Evolutionary conservation across 345 rosid genomes (phyloP).

Genomic region (Hypericum androsaemum): DNA sequence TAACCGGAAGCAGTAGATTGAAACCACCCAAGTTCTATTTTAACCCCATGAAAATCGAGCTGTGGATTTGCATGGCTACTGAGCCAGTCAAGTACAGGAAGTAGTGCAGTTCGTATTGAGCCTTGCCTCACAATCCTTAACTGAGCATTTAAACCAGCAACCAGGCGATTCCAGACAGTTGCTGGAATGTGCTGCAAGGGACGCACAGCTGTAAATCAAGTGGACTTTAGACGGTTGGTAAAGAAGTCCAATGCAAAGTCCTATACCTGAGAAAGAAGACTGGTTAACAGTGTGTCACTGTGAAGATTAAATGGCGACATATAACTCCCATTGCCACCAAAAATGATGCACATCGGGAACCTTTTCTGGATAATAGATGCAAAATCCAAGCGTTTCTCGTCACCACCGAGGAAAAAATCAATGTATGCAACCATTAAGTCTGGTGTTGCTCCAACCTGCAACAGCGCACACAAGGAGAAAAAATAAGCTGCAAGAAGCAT

Average conservation of each 20-base stretch:
- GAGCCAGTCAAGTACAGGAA: constrained; percentile 80
- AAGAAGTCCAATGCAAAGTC: background rate
- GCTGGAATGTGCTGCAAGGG: constrained; percentile 71
- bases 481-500: background rate
- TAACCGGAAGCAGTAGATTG: constrained; percentile 97
- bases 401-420: constrained; percentile 97
- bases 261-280: constrained; percentile 87
- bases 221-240: constrained; percentile 8
- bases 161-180: constrained; percentile 88
- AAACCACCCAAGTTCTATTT: constrained; percentile 91
- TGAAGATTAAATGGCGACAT: constrained; percentile 92
- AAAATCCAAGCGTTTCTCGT: constrained; percentile 92
- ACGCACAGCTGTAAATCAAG: constrained; percentile 9
- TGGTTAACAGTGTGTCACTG: constrained; percentile 65
- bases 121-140: constrained; percentile 90
- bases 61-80: constrained; percentile 85
- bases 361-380: constrained; percentile 78
- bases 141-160: constrained; percentile 91
- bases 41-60: constrained; percentile 81
- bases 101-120: constrained; percentile 63
- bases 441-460: constrained; percentile 92
- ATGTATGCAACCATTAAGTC: constrained; percentile 91
- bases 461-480: background rate
- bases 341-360: constrained; percentile 91
- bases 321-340: constrained; percentile 96